Evolutionary conservation across 1,284 basidiomycete genomes (phyloP).

Genomic region (Cutaneotrichosporon arboriforme): DNA sequence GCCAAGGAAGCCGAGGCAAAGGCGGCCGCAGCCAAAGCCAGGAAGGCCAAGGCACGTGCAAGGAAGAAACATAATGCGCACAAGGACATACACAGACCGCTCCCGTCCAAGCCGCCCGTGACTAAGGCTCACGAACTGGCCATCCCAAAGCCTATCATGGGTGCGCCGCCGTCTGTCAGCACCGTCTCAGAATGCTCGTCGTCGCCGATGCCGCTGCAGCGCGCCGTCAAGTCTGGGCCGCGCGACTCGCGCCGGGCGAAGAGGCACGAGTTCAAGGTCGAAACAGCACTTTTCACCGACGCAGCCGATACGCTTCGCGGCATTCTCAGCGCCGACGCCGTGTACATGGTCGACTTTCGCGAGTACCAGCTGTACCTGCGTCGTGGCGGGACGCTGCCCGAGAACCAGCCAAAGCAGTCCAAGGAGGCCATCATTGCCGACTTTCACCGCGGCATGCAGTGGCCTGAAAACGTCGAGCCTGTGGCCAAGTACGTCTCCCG

Average conservation of each 20-base stretch:
- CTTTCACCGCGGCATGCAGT: slow-evolving; percentile 30
- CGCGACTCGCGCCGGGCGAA: slow-evolving; percentile 26
- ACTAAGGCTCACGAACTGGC: too few relatives aligned
- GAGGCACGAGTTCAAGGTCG: slow-evolving; percentile 15
- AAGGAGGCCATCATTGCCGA: slow-evolving; percentile 31
- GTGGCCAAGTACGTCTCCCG: slow-evolving; percentile 28
- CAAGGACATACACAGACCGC: neutral
- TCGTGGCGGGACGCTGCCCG: neutral
- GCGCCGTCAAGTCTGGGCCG: slow-evolving; percentile 27
- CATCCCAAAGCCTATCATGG: too few relatives aligned
- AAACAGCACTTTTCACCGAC: slow-evolving; percentile 25
- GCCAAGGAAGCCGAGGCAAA: neutral
- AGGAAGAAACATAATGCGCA: neutral
- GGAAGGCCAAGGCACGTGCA: neutral
- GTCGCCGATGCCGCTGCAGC: neutral
- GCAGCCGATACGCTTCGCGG: slow-evolving; percentile 28
- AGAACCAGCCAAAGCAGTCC: slow-evolving; percentile 2
- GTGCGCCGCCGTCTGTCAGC: neutral
- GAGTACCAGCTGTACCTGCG: slow-evolving; percentile 38
- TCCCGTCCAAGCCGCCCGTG: too few relatives aligned
- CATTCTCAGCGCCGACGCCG: slow-evolving; percentile 34
- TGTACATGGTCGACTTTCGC: slow-evolving; percentile 31
- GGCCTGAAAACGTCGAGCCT: slow-evolving; percentile 32
- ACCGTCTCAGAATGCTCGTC: neutral
- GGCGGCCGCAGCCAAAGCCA: neutral